A percentile compares a stretch with the other conserved stretches of the same genome.
Evolutionary conservation across 306 rosid genomes (phyloP).

Genomic region (Benincasa hispida): DNA sequence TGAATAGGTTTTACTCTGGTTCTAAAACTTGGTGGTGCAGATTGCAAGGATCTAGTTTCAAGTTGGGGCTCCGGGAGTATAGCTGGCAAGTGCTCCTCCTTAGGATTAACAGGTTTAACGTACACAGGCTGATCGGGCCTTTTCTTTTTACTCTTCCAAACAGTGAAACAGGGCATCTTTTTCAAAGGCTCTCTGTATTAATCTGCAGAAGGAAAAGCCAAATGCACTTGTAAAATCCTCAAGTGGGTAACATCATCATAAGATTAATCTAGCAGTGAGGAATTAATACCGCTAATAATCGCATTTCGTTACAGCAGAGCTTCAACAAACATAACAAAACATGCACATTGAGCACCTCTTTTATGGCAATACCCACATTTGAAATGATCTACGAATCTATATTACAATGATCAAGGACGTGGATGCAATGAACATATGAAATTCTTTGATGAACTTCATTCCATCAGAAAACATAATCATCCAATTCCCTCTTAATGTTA

Average conservation of each 20-base stretch:
- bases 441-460: background rate
- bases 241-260: background rate
- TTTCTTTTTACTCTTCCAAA: constrained; percentile 80
- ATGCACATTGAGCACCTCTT: background rate
- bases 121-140: constrained; percentile 35
- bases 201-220: constrained; percentile 29
- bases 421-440: background rate
- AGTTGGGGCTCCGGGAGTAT: constrained; percentile 68
- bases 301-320: background rate
- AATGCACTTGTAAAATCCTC: background rate
- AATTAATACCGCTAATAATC: background rate
- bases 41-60: constrained; percentile 57
- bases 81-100: constrained; percentile 47
- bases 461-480: background rate
- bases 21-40: constrained; percentile 97
- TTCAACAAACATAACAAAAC: background rate
- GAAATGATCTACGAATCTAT: background rate
- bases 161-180: constrained; percentile 89
- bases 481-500: background rate
- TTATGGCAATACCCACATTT: background rate
- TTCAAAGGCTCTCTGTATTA: constrained; percentile 12
- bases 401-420: background rate
- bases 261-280: background rate
- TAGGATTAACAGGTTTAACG: constrained; percentile 32
- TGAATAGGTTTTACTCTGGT: constrained; percentile 80